Evolutionary conservation across 2,329 filamentous ascomycete genomes (phyloP).

Genomic region (Claviceps pazoutovae): DNA sequence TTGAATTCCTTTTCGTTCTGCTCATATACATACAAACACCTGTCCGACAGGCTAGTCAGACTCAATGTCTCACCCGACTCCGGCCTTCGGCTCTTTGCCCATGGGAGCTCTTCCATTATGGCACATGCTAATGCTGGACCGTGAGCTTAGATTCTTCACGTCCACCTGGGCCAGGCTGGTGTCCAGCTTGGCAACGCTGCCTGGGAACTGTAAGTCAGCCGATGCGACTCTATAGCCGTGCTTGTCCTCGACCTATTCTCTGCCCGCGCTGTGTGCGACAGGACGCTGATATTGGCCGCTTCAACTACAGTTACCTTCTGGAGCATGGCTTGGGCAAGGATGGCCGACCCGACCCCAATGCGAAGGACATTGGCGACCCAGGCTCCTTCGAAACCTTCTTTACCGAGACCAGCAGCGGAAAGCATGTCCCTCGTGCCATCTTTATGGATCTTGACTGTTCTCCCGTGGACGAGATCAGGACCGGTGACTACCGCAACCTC

Average conservation of each 20-base stretch:
- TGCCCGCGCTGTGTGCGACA: neutral
- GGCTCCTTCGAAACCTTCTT: constrained; percentile 63
- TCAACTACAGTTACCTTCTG: constrained; percentile 50
- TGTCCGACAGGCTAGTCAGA: neutral
- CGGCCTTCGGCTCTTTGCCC: neutral
- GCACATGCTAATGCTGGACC: constrained; percentile 7
- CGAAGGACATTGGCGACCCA: constrained; percentile 43
- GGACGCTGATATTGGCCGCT: constrained; percentile 12
- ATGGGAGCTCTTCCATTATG: neutral
- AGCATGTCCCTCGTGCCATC: constrained; percentile 59
- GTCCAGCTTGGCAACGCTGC: constrained; percentile 62
- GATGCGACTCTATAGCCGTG: constrained; percentile 8
- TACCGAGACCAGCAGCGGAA: constrained; percentile 56
- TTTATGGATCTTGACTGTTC: constrained; percentile 62
- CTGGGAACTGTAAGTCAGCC: constrained; percentile 55
- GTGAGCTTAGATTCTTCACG: constrained; percentile 40
- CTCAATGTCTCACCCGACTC: neutral
- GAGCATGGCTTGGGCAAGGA: constrained; percentile 56
- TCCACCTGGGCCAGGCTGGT: constrained; percentile 55
- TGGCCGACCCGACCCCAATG: constrained; percentile 48
- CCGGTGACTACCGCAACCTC: constrained; percentile 51
- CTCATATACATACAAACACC: neutral
- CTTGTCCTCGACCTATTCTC: neutral
- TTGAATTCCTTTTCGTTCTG: neutral
- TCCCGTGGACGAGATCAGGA: constrained; percentile 61